Evolutionary conservation across 768 basidiomycete species (phyloP).

Genomic region (Xerocomus potaroensis): DNA sequence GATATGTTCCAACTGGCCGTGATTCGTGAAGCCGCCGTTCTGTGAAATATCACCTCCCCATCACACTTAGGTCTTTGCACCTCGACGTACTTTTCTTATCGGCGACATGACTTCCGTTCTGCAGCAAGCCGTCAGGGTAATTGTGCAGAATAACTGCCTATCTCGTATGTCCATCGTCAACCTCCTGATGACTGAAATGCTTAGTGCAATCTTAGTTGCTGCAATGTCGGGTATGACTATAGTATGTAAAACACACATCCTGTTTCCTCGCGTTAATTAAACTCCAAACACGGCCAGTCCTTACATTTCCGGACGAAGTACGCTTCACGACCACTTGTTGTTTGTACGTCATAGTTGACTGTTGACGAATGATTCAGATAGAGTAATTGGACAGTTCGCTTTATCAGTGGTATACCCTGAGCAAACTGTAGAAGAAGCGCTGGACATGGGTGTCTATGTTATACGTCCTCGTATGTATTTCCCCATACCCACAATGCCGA

Average conservation of each 20-base stretch:
- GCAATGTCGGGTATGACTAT: not conserved
- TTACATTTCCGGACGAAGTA: not conserved
- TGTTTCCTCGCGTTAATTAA: not conserved
- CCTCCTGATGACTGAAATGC: not conserved
- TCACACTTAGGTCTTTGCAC: too few species aligned
- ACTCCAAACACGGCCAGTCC: not conserved
- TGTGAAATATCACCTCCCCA: too few species aligned
- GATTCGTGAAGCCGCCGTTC: too few species aligned
- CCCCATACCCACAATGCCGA: too few species aligned
- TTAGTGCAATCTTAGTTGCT: not conserved
- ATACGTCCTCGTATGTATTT: not conserved
- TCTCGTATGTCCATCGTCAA: not conserved
- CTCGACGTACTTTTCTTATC: not conserved
- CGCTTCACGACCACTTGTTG: not conserved
- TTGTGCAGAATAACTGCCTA: not conserved
- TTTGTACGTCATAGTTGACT: not conserved
- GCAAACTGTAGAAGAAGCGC: not conserved
- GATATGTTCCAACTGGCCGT: too few species aligned
- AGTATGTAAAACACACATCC: not conserved
- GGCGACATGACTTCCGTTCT: not conserved
- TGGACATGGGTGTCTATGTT: not conserved
- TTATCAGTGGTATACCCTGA: not conserved
- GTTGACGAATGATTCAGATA: not conserved
- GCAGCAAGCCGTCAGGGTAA: not conserved
- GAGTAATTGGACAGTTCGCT: not conserved